Evolutionary conservation across 2,329 filamentous ascomycete genomes (phyloP).

Genomic region (Clarireedia hainanense): DNA sequence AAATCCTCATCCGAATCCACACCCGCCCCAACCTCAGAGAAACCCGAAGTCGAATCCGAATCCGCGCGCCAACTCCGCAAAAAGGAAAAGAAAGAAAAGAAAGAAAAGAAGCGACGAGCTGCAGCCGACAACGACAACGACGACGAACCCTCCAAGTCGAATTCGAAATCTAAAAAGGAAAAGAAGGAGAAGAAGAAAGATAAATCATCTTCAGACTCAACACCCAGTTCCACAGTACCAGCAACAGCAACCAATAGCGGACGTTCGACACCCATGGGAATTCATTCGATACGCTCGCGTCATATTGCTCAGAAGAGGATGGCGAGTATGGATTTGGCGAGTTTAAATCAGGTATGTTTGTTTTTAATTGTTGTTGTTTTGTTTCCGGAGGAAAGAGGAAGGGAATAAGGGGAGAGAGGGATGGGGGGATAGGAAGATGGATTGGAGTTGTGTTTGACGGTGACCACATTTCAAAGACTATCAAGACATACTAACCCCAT

Average conservation of each 20-base stretch:
- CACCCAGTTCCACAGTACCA: slow-evolving; percentile 11
- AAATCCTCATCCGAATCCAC: background rate
- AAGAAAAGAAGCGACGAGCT: slow-evolving; percentile 12
- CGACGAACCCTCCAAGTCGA: slow-evolving; percentile 30
- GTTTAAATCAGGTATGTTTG: slow-evolving; percentile 61
- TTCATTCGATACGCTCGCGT: slow-evolving; percentile 68
- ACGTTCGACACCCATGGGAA: slow-evolving; percentile 41
- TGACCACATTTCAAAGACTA: too few species aligned
- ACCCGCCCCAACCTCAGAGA: background rate
- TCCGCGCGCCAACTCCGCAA: background rate
- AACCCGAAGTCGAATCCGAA: background rate
- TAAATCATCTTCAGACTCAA: slow-evolving; percentile 22
- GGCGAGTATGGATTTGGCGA: slow-evolving; percentile 72
- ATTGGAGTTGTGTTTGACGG: too few species aligned
- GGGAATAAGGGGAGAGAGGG: too few species aligned
- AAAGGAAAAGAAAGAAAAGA: slow-evolving; percentile 9
- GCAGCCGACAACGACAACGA: slow-evolving; percentile 2
- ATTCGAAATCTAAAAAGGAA: slow-evolving; percentile 31
- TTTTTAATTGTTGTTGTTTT: background rate
- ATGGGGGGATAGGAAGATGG: too few species aligned
- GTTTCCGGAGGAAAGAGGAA: background rate
- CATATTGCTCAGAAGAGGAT: slow-evolving; percentile 85
- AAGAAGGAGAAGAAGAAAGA: slow-evolving; percentile 37
- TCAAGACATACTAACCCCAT: too few species aligned
- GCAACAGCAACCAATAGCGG: slow-evolving; percentile 31